Percentiles rank a stretch among this genome's conserved stretches.
Conservation (phyloP, 768 basidiomycete species). For the Mycena kentingensis region DNA sequence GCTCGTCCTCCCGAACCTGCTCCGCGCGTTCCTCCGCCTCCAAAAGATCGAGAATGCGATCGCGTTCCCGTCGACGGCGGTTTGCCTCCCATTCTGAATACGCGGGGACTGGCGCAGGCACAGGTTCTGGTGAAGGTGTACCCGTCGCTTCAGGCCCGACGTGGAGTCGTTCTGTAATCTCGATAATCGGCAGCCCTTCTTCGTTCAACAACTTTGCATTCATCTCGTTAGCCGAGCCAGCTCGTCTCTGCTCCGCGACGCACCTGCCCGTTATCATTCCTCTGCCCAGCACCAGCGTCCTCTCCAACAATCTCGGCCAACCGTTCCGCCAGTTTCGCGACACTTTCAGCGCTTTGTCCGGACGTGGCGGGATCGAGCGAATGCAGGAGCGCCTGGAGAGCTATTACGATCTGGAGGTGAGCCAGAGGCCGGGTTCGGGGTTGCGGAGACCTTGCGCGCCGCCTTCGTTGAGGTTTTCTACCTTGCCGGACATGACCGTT, state of each 20-base stretch:
- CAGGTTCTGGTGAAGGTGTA: slow-evolving; percentile 36
- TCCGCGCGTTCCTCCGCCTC: slow-evolving; percentile 68
- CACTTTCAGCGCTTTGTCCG: slow-evolving; percentile 41
- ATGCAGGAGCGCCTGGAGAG: slow-evolving; percentile 43
- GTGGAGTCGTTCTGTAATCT: slow-evolving; percentile 64
- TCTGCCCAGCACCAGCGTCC: slow-evolving; percentile 37
- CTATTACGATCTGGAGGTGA: slow-evolving; percentile 30
- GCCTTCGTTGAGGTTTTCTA: slow-evolving; percentile 30
- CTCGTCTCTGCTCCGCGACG: slow-evolving; percentile 29
- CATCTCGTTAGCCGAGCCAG: slow-evolving; percentile 24
- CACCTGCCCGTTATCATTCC: slow-evolving; percentile 68
- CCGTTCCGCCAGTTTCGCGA: slow-evolving; percentile 58
- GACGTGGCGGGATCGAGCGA: slow-evolving; percentile 39
- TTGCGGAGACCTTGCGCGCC: slow-evolving; percentile 32
- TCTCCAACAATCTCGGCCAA: slow-evolving; percentile 59
- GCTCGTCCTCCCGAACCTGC: slow-evolving; percentile 41
- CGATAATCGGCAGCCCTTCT: slow-evolving; percentile 78
- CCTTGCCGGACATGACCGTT: slow-evolving; percentile 20
- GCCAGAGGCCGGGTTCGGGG: slow-evolving; percentile 12
- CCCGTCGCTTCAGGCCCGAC: slow-evolving; percentile 23
- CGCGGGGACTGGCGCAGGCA: slow-evolving; percentile 47
- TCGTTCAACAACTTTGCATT: slow-evolving; percentile 63
- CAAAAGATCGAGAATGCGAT: slow-evolving; percentile 64
- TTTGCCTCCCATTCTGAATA: slow-evolving; percentile 51
- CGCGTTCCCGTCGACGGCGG: slow-evolving; percentile 56